Conservation (phyloP, 2,329 filamentous ascomycete genomes). For the Blumeria hordei region DNA sequence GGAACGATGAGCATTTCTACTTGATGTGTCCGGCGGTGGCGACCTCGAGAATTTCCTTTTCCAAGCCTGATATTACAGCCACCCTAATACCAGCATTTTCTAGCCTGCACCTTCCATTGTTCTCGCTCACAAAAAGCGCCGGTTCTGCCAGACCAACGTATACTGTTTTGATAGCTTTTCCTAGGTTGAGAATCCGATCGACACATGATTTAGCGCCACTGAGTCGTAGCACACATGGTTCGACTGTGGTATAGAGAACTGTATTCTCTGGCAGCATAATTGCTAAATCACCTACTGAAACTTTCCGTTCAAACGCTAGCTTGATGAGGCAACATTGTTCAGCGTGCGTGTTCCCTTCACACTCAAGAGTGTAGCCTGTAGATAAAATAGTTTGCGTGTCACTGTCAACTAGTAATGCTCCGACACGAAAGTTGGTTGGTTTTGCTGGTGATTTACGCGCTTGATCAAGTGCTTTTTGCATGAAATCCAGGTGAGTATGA, state of each 20-base stretch:
- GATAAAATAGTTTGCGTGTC: constrained; percentile 36
- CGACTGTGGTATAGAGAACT: constrained; percentile 76
- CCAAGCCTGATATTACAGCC: constrained; percentile 47
- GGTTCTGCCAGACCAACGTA: constrained; percentile 80
- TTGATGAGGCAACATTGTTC: constrained; percentile 84
- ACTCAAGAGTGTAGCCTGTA: constrained; percentile 77
- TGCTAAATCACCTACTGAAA: constrained; percentile 29
- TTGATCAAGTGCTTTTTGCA: constrained; percentile 50
- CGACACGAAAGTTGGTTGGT: constrained; percentile 86
- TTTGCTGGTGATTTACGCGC: constrained; percentile 57
- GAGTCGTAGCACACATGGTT: constrained; percentile 51
- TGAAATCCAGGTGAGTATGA: constrained; percentile 20
- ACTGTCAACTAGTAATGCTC: constrained; percentile 55
- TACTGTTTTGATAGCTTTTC: constrained; percentile 38
- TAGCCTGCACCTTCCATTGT: constrained; percentile 47
- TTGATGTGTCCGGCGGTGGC: constrained; percentile 54
- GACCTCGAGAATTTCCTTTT: constrained; percentile 56
- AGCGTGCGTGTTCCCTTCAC: constrained; percentile 82
- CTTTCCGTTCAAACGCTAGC: constrained; percentile 24
- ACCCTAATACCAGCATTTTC: constrained; percentile 50
- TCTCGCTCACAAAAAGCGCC: constrained; percentile 67
- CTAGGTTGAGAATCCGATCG: constrained; percentile 45
- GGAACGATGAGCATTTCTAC: too few species aligned
- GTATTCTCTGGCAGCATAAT: constrained; percentile 26
- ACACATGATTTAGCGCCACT: constrained; percentile 59